These are phyloP conservation scores for Oxytropis ochrocephala DNA, from an alignment of 306 rosid genomes.

Conservation along the genomic window DNA sequence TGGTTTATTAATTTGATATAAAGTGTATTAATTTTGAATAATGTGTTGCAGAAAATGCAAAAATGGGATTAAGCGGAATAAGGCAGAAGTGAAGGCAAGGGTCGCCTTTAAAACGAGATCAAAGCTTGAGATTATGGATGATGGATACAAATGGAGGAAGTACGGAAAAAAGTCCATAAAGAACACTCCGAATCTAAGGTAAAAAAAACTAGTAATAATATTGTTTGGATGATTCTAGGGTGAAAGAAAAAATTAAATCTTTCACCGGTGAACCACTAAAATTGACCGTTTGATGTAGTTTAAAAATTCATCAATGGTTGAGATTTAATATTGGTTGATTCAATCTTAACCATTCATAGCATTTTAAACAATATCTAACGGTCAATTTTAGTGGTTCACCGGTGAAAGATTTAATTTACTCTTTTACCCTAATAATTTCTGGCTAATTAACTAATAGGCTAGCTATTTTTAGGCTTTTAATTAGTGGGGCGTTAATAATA, in stretches of 20 bases:
- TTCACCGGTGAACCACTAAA: too few species aligned
- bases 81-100: slow-evolving; percentile 22
- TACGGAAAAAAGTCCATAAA: slow-evolving; percentile 72
- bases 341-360: too few species aligned
- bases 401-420: too few species aligned
- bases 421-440: too few species aligned
- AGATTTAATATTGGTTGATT: too few species aligned
- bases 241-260: too few species aligned
- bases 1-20: neutral
- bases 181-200: slow-evolving; percentile 60
- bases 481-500: neutral
- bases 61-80: slow-evolving; percentile 21
- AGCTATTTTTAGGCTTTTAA: neutral
- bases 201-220: too few species aligned
- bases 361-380: too few species aligned
- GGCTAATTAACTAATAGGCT: neutral
- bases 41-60: slow-evolving; percentile 30
- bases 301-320: too few species aligned
- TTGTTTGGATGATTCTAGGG: too few species aligned
- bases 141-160: slow-evolving; percentile 86
- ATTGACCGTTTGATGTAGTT: too few species aligned
- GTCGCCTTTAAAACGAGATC: slow-evolving; percentile 66
- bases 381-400: too few species aligned
- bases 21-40: neutral
- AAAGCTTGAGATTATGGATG: slow-evolving; percentile 65